Evolutionary conservation across 2,329 filamentous ascomycete genomes (phyloP).

Genomic region (Alternaria brassicae): DNA sequence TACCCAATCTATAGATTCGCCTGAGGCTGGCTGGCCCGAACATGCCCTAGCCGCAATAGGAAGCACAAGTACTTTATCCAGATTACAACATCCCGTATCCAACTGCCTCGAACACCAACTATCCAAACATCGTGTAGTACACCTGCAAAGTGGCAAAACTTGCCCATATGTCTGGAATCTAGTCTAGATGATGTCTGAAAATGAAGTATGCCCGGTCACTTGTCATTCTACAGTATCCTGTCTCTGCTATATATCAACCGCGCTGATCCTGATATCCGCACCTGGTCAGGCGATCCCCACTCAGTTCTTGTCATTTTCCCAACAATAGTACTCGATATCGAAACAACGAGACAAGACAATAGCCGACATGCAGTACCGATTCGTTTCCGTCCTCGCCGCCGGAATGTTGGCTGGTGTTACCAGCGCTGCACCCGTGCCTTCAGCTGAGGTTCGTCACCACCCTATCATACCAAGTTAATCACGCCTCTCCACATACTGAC

Average conservation of each 20-base stretch:
- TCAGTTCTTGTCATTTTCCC: neutral
- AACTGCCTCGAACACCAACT: slow-evolving; percentile 20
- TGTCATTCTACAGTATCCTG: slow-evolving; percentile 1
- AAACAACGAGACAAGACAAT: neutral
- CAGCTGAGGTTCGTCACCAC: slow-evolving; percentile 25
- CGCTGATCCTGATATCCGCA: slow-evolving; percentile 1
- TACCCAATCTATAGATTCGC: slow-evolving; percentile 3
- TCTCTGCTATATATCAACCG: neutral
- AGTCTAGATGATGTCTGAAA: slow-evolving; percentile 14
- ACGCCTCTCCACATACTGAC: neutral
- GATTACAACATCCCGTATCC: slow-evolving; percentile 22
- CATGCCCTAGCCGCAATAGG: slow-evolving; percentile 9
- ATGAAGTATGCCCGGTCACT: slow-evolving; percentile 15
- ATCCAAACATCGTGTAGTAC: neutral
- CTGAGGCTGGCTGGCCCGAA: slow-evolving; percentile 9
- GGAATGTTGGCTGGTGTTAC: slow-evolving; percentile 31
- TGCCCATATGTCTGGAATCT: slow-evolving; percentile 3
- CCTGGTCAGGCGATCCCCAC: slow-evolving; percentile 5
- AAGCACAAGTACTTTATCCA: slow-evolving; percentile 24
- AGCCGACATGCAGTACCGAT: slow-evolving; percentile 36
- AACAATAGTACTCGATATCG: neutral
- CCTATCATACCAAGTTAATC: neutral
- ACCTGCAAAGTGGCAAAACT: slow-evolving; percentile 12
- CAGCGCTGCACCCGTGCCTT: slow-evolving; percentile 32
- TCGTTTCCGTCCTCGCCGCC: slow-evolving; percentile 36